Evolutionary conservation across 176 grass and related monocot species (phyloP), one percentile per base, ranked within the genome.

Genomic region (Tuctoria greenei): DNA sequence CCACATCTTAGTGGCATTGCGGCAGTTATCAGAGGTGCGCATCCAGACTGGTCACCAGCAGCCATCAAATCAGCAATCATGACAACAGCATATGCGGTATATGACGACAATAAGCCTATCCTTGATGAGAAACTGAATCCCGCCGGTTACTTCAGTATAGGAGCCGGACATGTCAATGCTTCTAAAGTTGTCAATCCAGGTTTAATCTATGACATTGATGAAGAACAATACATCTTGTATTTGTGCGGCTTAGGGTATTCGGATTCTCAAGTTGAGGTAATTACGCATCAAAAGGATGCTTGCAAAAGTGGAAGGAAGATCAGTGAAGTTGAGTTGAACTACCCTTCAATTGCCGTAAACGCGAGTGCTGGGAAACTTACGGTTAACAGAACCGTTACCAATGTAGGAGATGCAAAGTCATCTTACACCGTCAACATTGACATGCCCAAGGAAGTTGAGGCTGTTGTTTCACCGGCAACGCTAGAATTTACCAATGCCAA

Each of bases 1-100:
- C 87, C 87, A 63, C 87, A 85, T 47, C 87, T 89, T 21, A 89
- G 87, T 67, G 87, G 81, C 6, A 81, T 85, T 17, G 77, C 82
- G 1, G 87, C 87, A 20, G 35, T 89, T 23, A 73, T 89, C 55
- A 89, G 45, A 64, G 46, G 64, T 52, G 62, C n/a, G 1, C 76
- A 89, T 49, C 64, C 66, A 10, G 67, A 81, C 56, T 85, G 87
- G 87, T 89, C 87, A 50, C 57, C 82, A 5, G 69, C 75, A 2
- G 77, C 69, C 2, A 70, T 86, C 64, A 86, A 86, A 35, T 86
- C 77, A 0, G 84, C 84, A 24, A 81, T 89, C 43, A 89, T 89
- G 87, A 85, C 82, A 3, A 81, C 82, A 4, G 28, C 87, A 4
- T 66, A 86, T 34, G 18, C 54, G 7, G 0, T 45, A 8, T 69